Conservation (phyloP, 495 filamentous ascomycete genomes). For the Aspergillus haitiensis region DNA sequence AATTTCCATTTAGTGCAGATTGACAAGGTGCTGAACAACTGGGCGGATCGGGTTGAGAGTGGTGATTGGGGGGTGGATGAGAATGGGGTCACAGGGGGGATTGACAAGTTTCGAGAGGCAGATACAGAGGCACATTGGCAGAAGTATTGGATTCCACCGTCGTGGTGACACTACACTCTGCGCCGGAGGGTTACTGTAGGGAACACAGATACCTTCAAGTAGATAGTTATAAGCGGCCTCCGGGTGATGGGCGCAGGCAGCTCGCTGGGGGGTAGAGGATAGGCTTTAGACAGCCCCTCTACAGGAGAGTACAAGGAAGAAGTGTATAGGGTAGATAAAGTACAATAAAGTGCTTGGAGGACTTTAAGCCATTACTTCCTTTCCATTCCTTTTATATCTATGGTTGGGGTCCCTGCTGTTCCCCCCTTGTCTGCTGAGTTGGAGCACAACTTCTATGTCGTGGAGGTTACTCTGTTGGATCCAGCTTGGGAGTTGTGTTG, state of each 20-base stretch:
- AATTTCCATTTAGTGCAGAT: conserved; percentile 14
- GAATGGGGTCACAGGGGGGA: conserved; percentile 39
- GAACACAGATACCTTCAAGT: conserved; percentile 1
- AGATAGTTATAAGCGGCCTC: neutral
- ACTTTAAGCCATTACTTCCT: too few species aligned
- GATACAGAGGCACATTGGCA: conserved; percentile 29
- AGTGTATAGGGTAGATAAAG: too few species aligned
- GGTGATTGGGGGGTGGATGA: conserved; percentile 43
- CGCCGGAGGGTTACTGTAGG: conserved; percentile 5
- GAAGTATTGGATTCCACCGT: conserved; percentile 36
- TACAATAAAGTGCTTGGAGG: too few species aligned
- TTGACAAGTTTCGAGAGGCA: conserved; percentile 44
- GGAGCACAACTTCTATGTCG: too few species aligned
- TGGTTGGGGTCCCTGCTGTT: too few species aligned
- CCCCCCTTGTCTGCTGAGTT: too few species aligned
- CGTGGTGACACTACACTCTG: conserved; percentile 20
- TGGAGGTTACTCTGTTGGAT: too few species aligned
- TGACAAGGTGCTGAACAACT: conserved; percentile 24
- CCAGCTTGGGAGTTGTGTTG: too few species aligned
- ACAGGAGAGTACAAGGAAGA: too few species aligned
- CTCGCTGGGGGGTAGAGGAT: neutral
- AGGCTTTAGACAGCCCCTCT: too few species aligned
- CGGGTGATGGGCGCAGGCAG: too few species aligned
- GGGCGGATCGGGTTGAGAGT: conserved; percentile 38
- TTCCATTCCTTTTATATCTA: too few species aligned